Base-by-base conservation (phyloP, 371 early-diverging fungal genomes). In the Mucor irregularis region DNA sequence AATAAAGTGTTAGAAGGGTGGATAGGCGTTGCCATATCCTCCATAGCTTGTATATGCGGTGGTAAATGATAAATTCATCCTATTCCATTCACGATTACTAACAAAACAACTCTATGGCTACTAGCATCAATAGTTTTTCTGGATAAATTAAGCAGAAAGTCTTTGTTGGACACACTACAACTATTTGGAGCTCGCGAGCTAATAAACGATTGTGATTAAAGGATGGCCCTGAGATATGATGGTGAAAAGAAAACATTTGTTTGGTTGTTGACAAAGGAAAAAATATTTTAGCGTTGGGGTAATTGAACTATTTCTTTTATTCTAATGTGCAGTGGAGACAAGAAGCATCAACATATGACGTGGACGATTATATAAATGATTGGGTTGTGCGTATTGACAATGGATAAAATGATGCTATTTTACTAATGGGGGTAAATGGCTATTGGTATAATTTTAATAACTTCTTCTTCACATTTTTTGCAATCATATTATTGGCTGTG, bases 1-100 rank as follows among this genome's bases (percentile, higher is more conserved):
- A 22, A 10, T 2, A 45, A 34, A 33, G 28, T 43, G 31, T 26
- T 55, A 7, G 39, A 68, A 42, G 71, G 68, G 1, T 75, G 75
- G 75, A 28, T 71, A 33, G 56, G 69, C 49, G 75, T 75, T 0
- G 28, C 69, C 0, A 19, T 75, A 31, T 75, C 75, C 2, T 67
- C 69, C 13, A 48, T 58, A 21, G 75, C 75, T 25, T 75, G 75
- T 35, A 44, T 69, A 16, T 1, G 58, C 22, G 75, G 75, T 43
- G 75, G 75, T 75, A 56, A 44, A 30, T 19, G 2, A 26, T 29
- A 11, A 29, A 43, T 21, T 24, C 31, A 42, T 30, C n/a, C 30
- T 14, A 11, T 19, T 8, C 22, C 54, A 37, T 53, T 56, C 0
- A 40, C 56, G 10, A 60, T 64, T 2, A 61, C 55, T 29, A 43